A percentile compares a stretch with the other conserved stretches of the same genome.
phyloP scores from a whole-genome alignment of 2,329 filamentous ascomycete species.

The Ophiosphaerella narmari region DNA sequence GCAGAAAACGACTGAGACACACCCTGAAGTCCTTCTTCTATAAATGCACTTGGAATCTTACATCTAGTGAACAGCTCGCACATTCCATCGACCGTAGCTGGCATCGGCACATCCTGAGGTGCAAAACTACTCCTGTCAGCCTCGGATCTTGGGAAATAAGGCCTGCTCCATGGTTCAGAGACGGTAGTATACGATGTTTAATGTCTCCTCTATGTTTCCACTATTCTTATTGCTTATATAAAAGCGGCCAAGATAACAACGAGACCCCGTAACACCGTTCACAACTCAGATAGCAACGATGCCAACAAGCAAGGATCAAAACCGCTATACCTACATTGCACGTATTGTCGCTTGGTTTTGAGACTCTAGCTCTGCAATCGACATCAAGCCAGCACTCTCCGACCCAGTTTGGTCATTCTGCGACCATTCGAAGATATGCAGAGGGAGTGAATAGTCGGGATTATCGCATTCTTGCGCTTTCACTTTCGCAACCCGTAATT shows the following conservation, averaged over 20 bases:
- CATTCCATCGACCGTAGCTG: slow-evolving; percentile 10
- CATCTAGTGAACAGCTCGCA: slow-evolving; percentile 24
- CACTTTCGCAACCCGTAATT: not conserved
- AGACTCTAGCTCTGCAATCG: slow-evolving; percentile 9
- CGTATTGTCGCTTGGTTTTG: slow-evolving; percentile 14
- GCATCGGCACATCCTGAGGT: slow-evolving; percentile 22
- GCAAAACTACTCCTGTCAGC: slow-evolving; percentile 27
- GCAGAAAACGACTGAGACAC: slow-evolving; percentile 37
- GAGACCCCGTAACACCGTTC: no score
- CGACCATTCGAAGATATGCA: slow-evolving; percentile 32
- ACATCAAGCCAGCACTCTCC: slow-evolving; percentile 6
- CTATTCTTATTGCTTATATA: no score
- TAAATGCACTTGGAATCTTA: slow-evolving; percentile 29
- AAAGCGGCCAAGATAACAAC: no score
- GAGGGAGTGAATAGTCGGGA: slow-evolving; percentile 4
- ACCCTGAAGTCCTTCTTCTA: slow-evolving; percentile 29
- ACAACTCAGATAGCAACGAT: no score
- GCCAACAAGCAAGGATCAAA: not conserved
- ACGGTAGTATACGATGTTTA: no score
- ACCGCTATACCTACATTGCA: slow-evolving; percentile 18
- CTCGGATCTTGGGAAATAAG: not conserved
- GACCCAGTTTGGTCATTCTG: slow-evolving; percentile 8
- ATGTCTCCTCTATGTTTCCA: no score
- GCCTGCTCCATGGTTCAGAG: no score
- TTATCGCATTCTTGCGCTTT: not conserved